Evolutionary conservation across 2,329 filamentous ascomycete genomes (phyloP), one percentile per base, ranked within the genome.

Genomic region (Xylariaceae sp.): DNA sequence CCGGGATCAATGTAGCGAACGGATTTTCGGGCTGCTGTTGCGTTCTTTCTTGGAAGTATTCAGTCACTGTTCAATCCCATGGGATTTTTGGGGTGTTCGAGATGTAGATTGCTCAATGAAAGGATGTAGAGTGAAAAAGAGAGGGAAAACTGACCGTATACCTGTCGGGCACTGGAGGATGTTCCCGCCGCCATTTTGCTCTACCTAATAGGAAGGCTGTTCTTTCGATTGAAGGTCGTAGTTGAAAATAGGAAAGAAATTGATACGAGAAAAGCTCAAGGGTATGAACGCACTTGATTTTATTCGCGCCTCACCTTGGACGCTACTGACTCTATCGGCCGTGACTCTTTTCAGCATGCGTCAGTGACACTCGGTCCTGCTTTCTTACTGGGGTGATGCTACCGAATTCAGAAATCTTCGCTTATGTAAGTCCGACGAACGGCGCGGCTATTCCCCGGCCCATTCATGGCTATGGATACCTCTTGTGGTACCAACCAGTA

Each of bases 21-120:
- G 90, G 91, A 68, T 97, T 98, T 70, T 96, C 91, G 57, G 87
- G 82, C 66, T 96, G 89, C 41, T 78, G 69, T 50, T 64, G 69
- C 52, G 64, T 74, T 74, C 77, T 81, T 79, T 76, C 78, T 81
- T 79, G 61, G 71, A 73, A 68, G 74, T 76, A 76, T 80, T 83
- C 76, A 83, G 79, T 64, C 62, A 74, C 68, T 51, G 51, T 54
- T 72, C 69, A 69, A n/a, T n/a, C n/a, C 67, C 16, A 26, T 15
- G 11, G 34, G n/a, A n/a, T n/a, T n/a, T n/a, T n/a, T n/a, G n/a
- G n/a, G n/a, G n/a, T n/a, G n/a, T n/a, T n/a, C n/a, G n/a, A n/a
- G n/a, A n/a, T 26, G 22, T 11, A 11, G 11, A 6, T 26, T 26
- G 6, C 11, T 26, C 6, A 6, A 6, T 6, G 22, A 26, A 6